Evolutionary conservation across 179 eudicot genomes (phyloP).

Genomic region (Corrigiola litoralis): DNA sequence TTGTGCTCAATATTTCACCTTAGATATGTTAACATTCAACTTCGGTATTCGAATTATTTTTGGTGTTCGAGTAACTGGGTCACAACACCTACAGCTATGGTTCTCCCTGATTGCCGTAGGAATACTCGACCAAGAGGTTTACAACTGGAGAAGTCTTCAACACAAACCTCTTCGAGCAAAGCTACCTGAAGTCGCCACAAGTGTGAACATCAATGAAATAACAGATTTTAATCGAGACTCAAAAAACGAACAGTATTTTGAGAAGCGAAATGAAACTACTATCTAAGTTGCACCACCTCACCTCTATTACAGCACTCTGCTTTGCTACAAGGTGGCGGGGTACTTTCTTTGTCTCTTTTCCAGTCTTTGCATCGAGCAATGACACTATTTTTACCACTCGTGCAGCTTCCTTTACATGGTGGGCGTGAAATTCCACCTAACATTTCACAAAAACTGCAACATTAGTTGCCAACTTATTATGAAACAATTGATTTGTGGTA

Average conservation of each 20-base stretch:
- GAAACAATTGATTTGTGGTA: not conserved
- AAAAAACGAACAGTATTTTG: no score
- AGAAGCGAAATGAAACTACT: constrained; percentile 2
- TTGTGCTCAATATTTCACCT: not conserved
- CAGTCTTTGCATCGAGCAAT: constrained; percentile 85
- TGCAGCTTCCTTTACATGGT: constrained; percentile 85
- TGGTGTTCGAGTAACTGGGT: constrained; percentile 44
- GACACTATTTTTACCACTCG: constrained; percentile 66
- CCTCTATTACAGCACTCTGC: constrained; percentile 90
- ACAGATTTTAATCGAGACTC: not conserved
- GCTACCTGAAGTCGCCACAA: constrained; percentile 44
- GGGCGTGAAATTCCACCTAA: constrained; percentile 88
- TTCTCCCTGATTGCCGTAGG: constrained; percentile 79
- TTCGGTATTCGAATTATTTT: constrained; percentile 1
- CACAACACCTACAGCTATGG: constrained; percentile 82
- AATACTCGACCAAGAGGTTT: constrained; percentile 81
- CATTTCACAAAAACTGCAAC: constrained; percentile 17
- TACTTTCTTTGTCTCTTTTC: constrained; percentile 74
- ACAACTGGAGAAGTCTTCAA: constrained; percentile 57
- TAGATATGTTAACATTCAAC: constrained; percentile 16
- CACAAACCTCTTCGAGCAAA: constrained; percentile 64
- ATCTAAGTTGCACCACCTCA: constrained; percentile 17
- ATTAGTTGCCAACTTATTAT: not conserved
- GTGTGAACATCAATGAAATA: not conserved
- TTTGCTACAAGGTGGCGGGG: constrained; percentile 77